phyloP scores from a whole-genome alignment of 78 protist genomes.

The Mantamonas sphyraenae region DNA sequence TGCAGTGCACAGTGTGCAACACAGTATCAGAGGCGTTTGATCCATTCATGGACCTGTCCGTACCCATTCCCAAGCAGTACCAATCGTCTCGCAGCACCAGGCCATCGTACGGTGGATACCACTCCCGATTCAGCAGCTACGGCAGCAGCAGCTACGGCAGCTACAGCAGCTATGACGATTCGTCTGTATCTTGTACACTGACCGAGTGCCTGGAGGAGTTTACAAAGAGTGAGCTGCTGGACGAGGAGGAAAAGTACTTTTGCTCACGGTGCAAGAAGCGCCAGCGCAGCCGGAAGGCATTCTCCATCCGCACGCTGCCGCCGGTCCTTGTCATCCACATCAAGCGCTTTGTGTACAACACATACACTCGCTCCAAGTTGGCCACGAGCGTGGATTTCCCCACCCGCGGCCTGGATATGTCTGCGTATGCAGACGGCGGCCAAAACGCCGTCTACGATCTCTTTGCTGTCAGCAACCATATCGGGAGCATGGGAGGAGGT shows the following conservation, averaged over 20 bases:
- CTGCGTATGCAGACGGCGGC: background rate
- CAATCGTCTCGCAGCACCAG: no score
- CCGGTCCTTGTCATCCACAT: constrained; percentile 14
- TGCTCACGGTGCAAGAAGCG: constrained; percentile 2
- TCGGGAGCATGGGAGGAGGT: constrained; percentile 16
- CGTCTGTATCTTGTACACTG: no score
- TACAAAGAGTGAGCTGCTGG: constrained; percentile 12
- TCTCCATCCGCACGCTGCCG: background rate
- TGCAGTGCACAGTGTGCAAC: background rate
- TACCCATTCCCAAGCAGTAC: background rate
- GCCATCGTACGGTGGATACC: no score
- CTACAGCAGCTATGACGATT: no score
- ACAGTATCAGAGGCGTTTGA: background rate
- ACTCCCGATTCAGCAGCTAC: no score
- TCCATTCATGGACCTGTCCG: background rate
- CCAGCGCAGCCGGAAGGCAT: background rate
- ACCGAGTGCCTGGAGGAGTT: constrained; percentile 1
- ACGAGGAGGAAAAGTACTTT: background rate
- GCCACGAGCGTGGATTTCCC: constrained; percentile 25
- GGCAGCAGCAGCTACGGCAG: no score
- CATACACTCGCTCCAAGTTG: constrained; percentile 7
- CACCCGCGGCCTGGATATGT: constrained; percentile 2
- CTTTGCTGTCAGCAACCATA: constrained; percentile 21
- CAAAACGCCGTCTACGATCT: constrained; percentile 14
- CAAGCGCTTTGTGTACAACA: constrained; percentile 28